Base-by-base conservation (phyloP, 805 yeast genomes). In the Saturnispora diversa region DNA sequence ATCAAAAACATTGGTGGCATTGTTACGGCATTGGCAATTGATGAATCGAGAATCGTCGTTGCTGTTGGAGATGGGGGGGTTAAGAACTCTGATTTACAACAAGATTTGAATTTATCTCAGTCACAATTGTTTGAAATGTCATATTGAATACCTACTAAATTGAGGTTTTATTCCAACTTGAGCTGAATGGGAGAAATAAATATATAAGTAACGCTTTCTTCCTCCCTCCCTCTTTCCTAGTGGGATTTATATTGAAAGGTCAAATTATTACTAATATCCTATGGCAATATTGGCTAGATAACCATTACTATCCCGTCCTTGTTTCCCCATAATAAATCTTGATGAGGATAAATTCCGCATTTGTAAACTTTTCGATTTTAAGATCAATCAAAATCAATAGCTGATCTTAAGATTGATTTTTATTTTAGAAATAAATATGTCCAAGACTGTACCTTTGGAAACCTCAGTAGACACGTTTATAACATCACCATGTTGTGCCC, bases 401-500 rank as follows among this genome's bases (percentile, higher is more conserved):
- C 11, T 5, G 12, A 24, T 11, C 10, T 24, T 9, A 24, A 24
- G 12, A 19, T 5, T 30, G 13, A 29, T 16, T 19, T 30, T 10
- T 19, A 23, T 8, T 10, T 21, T 12, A 30, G 24, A 11, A 17
- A 10, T 11, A 24, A 11, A 11, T 11, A 39, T 39, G 42, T 39
- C 42, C 15, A 39, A 31, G 12, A 25, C 35, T 10, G 29, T 39
- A 24, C 37, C 44, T 6, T 5, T 24, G 6, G 40, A 39, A 6
- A 26, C 13, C 11, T 12, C 34, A n/a, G 19, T 30, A 1, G 44
- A 43, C 5, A 33, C 59, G 5, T 54, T 58, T 42, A 50, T 52
- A 12, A 55, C 66, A 5, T 65, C 70, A 40, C 62, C 63, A 17
- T 65, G 77, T 0, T 75, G 82, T 53, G 53, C 61, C 8, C 82